Percentiles rank a stretch among this genome's conserved stretches.
Conservation (phyloP, 441 rosid species). For the Corymbia calophylla region DNA sequence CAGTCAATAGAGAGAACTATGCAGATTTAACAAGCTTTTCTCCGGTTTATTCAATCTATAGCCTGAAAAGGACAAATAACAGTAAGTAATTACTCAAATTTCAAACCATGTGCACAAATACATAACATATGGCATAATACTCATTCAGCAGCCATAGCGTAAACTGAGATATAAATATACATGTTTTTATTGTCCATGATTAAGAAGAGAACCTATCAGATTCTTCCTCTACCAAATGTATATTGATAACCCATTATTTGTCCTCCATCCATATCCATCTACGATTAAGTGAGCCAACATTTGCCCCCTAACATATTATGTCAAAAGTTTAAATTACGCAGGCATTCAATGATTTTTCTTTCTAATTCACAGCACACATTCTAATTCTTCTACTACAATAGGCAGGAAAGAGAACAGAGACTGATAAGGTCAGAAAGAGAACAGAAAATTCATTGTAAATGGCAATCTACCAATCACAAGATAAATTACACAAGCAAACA, state of each 20-base stretch:
- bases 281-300: background rate
- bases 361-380: background rate
- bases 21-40: conserved; percentile 17
- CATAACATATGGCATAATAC: background rate
- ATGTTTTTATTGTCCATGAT: background rate
- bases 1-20: conserved; percentile 6
- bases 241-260: background rate
- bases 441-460: background rate
- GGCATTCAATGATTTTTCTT: background rate
- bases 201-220: background rate
- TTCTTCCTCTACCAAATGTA: background rate
- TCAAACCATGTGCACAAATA: background rate
- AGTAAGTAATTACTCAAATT: background rate
- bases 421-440: background rate
- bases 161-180: background rate
- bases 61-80: conserved; percentile 28
- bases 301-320: background rate
- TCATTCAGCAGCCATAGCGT: background rate
- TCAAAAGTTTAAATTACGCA: background rate
- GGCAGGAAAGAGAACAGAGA: background rate
- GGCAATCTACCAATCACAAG: background rate
- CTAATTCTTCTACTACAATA: background rate
- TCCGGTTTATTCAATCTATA: conserved; percentile 11
- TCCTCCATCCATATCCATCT: background rate
- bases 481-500: background rate